Evolutionary conservation across 371 early-diverging fungal species (phyloP).

Genomic region (Mucor sp.): DNA sequence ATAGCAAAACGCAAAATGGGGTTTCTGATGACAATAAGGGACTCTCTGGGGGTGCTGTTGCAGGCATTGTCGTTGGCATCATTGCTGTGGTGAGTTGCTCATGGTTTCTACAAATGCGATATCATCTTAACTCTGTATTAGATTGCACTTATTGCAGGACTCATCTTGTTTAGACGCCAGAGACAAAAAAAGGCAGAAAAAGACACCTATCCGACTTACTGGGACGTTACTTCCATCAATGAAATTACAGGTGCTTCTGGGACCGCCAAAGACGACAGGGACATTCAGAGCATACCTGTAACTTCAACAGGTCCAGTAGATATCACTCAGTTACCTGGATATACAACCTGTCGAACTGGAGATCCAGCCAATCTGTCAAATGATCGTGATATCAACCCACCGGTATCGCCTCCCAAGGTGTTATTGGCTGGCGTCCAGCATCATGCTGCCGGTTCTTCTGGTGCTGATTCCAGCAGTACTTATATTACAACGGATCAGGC

Average conservation of each 20-base stretch:
- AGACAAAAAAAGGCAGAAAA: neutral
- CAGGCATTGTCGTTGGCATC: constrained; percentile 15
- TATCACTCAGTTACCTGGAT: neutral
- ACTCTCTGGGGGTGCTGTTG: constrained; percentile 4
- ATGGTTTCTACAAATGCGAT: neutral
- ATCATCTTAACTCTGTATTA: neutral
- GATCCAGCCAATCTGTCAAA: constrained; percentile 7
- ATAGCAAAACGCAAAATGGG: neutral
- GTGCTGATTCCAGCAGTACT: neutral
- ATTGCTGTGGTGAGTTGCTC: constrained; percentile 4
- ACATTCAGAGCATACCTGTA: neutral
- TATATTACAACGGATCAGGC: neutral
- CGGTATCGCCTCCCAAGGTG: neutral
- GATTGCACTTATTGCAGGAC: neutral
- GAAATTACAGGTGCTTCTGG: neutral
- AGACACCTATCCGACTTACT: constrained; percentile 9
- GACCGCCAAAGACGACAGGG: neutral
- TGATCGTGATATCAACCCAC: constrained; percentile 11
- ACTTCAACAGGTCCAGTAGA: constrained; percentile 7
- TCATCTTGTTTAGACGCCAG: neutral
- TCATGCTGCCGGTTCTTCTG: neutral
- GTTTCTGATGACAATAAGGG: neutral
- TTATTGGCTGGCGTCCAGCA: neutral
- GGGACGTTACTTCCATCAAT: constrained; percentile 11
- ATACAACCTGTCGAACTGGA: constrained; percentile 8